Evolutionary conservation across 176 grass and related monocot species (phyloP), one percentile per base, ranked within the genome.

Genomic region (Hsuehochloa calcarea): DNA sequence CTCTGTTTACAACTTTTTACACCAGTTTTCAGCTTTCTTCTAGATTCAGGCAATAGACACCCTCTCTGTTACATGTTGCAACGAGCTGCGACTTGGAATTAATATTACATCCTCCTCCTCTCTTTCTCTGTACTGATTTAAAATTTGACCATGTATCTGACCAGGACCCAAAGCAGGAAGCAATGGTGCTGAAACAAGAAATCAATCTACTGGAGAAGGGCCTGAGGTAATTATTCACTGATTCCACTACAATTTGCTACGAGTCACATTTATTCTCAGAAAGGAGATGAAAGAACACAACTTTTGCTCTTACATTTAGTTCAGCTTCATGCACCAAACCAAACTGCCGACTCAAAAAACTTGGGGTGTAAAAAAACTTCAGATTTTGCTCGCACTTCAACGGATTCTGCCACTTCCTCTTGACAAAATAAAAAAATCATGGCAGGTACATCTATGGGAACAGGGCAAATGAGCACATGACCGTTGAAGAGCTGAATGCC

Each of bases 141-240:
- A 68, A 64, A 41, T n/a, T 78, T 77, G 63, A 35, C 27, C 56
- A 19, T 85, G 39, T 68, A 39, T 91, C 52, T 77, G 50, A 86
- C 45, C 79, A 96, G 94, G 94, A 96, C 85, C 82, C 89, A 40
- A 90, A 91, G 68, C 85, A 87, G 54, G 94, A 96, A 74, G 86
- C 88, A 55, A 78, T 85, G 77, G 72, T 91, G 81, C 84, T 96
- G 61, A 82, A 96, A 35, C 94, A 96, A 88, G 91, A 96, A 83
- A 93, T 93, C 82, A 87, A 93, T 69, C 77, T 96, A 35, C 72
- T 96, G 40, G 91, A 96, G 81, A 96, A 96, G 83, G 91, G 94
- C 19, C 84, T 96, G 54, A 96, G 94, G 94, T 93, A 86, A 73
- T 69, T 64, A 11, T 61, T 38, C 60, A 34, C 8, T 29, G 14